Evolutionary conservation across 805 yeast species (phyloP).

Genomic region (Lachancea lanzarotensis): DNA sequence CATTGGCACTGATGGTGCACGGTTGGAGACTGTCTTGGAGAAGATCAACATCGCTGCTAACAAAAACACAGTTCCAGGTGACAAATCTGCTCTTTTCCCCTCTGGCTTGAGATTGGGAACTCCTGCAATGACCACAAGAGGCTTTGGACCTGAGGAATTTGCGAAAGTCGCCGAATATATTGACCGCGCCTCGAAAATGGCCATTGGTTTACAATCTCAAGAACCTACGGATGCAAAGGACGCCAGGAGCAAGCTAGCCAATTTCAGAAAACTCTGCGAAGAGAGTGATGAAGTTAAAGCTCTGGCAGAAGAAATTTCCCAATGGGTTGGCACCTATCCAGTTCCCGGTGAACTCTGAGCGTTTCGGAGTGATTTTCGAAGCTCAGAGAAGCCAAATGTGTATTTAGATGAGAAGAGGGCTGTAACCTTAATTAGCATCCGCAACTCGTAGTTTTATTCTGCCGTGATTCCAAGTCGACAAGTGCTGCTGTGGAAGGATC

Average conservation of each 20-base stretch:
- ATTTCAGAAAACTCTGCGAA: conserved; percentile 66
- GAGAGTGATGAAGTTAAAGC: conserved; percentile 54
- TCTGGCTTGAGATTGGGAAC: conserved; percentile 96
- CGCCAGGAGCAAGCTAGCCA: conserved; percentile 53
- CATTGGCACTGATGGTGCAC: conserved; percentile 84
- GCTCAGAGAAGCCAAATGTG: too few relatives aligned
- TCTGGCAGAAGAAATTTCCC: conserved; percentile 58
- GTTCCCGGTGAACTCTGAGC: conserved; percentile 71
- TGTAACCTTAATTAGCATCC: neutral
- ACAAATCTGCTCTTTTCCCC: conserved; percentile 91
- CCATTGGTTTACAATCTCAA: conserved; percentile 52
- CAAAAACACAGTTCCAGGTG: conserved; percentile 96
- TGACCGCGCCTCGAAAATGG: conserved; percentile 67
- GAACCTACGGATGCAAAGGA: conserved; percentile 42
- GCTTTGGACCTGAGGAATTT: conserved; percentile 74
- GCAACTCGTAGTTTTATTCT: neutral
- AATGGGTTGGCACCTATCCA: conserved; percentile 71
- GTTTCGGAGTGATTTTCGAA: too few relatives aligned
- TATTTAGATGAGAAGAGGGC: too few relatives aligned
- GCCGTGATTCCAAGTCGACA: neutral
- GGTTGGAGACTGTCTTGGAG: conserved; percentile 86
- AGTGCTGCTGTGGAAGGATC: neutral
- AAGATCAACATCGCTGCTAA: conserved; percentile 89
- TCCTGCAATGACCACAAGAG: conserved; percentile 98
- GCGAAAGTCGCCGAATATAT: conserved; percentile 73